A percentile compares a stretch with the other conserved stretches of the same genome.
These are phyloP conservation scores for Pleurotus giganteus DNA, from an alignment of 768 basidiomycete genomes.

Conservation along the genomic window DNA sequence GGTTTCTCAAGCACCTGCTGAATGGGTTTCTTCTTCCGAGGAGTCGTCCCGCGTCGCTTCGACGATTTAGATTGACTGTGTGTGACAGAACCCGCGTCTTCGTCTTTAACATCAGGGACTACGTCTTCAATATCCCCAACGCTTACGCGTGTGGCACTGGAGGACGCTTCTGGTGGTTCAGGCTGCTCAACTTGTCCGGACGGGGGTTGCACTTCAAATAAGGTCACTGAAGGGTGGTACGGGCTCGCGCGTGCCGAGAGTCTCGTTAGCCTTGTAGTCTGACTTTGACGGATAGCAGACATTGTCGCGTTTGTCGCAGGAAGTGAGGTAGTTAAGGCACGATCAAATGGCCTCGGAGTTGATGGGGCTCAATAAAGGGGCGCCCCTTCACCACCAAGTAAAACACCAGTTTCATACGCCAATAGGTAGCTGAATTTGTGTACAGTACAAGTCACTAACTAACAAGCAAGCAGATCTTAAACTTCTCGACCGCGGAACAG, in stretches of 20 bases:
- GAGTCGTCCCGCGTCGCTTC: conserved; percentile 31
- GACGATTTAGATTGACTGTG: conserved; percentile 21
- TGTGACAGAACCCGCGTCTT: conserved; percentile 9
- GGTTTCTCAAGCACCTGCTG: conserved; percentile 52
- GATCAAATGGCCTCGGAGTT: too few species aligned
- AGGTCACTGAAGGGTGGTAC: conserved; percentile 40
- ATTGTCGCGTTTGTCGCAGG: conserved; percentile 40
- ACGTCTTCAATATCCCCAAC: conserved; percentile 11
- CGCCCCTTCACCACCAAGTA: too few species aligned
- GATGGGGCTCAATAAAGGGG: too few species aligned
- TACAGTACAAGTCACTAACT: too few species aligned
- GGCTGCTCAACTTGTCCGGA: not conserved
- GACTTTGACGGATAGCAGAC: conserved; percentile 21
- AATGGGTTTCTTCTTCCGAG: conserved; percentile 57
- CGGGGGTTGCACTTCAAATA: conserved; percentile 29
- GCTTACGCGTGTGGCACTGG: conserved; percentile 4
- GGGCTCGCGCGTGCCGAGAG: conserved; percentile 41
- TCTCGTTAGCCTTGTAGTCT: conserved; percentile 28
- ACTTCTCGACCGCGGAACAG: too few species aligned
- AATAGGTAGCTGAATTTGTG: conserved; percentile 16
- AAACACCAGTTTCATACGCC: too few species aligned
- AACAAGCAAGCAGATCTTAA: too few species aligned
- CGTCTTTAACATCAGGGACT: not conserved
- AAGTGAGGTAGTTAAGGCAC: conserved; percentile 46
- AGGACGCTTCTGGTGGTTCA: conserved; percentile 14